These are phyloP conservation scores for Cutaneotrichosporon sp. DNA, from an alignment of 1,284 basidiomycete species.

Conservation along the genomic window DNA sequence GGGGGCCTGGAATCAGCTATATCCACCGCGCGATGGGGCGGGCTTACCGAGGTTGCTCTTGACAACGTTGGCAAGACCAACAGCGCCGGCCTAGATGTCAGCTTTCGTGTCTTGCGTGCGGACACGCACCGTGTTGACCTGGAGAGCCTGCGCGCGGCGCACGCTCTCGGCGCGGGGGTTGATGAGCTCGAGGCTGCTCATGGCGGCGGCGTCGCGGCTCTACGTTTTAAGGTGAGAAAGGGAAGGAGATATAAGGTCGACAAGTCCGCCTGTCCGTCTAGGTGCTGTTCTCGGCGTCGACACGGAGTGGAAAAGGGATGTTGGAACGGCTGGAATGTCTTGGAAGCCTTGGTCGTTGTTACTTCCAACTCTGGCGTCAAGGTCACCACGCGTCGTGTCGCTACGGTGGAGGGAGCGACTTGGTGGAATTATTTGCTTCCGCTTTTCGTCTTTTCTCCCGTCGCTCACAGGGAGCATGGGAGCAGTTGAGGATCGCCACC, in stretches of 20 bases:
- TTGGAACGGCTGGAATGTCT: slow-evolving; percentile 9
- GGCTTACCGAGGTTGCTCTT: slow-evolving; percentile 85
- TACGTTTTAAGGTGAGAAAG: not conserved
- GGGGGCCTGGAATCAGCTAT: slow-evolving; percentile 59
- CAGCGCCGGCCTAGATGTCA: slow-evolving; percentile 60
- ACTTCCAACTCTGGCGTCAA: slow-evolving; percentile 1
- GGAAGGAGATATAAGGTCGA: too few species aligned
- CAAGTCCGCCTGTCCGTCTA: too few species aligned
- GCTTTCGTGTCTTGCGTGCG: not conserved
- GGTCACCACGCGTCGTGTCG: slow-evolving; percentile 2
- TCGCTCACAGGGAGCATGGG: not conserved
- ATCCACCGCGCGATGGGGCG: not conserved
- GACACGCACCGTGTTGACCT: slow-evolving; percentile 59
- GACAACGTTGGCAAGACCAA: slow-evolving; percentile 95
- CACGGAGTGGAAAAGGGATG: not conserved
- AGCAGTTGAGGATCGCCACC: not conserved
- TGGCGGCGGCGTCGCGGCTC: slow-evolving; percentile 6
- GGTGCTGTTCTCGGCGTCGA: too few species aligned
- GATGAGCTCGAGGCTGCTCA: slow-evolving; percentile 71
- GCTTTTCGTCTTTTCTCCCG: not conserved
- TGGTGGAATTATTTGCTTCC: not conserved
- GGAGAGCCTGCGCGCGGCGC: slow-evolving; percentile 81
- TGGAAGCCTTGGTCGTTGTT: slow-evolving; percentile 4
- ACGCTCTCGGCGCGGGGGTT: slow-evolving; percentile 96
- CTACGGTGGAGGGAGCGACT: slow-evolving; percentile 2